Evolutionary conservation across 495 filamentous ascomycete species (phyloP).

Genomic region (Ascobolus immersus): DNA sequence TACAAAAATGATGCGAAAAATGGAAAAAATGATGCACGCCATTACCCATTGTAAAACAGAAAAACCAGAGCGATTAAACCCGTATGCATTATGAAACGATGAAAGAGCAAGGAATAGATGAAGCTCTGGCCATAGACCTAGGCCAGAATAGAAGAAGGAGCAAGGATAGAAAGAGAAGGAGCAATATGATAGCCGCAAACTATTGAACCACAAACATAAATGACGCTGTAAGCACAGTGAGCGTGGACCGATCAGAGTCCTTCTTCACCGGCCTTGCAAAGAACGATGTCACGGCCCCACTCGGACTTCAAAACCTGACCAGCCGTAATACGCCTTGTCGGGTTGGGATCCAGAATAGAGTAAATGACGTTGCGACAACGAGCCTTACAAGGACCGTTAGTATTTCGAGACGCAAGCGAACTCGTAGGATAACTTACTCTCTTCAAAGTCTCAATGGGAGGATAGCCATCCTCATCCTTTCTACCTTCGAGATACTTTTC

Average conservation of each 20-base stretch:
- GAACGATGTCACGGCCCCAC: conserved; percentile 88
- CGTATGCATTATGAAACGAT: not conserved
- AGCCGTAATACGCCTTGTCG: conserved; percentile 70
- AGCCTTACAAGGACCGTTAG: conserved; percentile 39
- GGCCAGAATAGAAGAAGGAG: not conserved
- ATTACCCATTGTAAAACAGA: not conserved
- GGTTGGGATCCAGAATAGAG: conserved; percentile 91
- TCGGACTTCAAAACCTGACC: conserved; percentile 93
- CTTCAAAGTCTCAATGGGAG: conserved; percentile 83
- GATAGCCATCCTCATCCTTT: conserved; percentile 80
- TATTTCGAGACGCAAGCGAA: conserved; percentile 3
- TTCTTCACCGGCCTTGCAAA: conserved; percentile 89
- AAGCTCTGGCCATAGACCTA: not conserved
- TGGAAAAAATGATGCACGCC: not conserved
- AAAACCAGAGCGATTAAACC: not conserved
- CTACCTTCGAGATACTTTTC: conserved; percentile 76
- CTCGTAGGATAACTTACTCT: conserved; percentile 39
- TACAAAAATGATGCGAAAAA: not conserved
- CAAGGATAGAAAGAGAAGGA: no score
- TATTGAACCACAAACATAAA: not conserved
- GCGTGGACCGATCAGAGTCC: conserved; percentile 23
- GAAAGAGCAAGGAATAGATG: not conserved
- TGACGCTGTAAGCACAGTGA: not conserved
- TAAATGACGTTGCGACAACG: conserved; percentile 98
- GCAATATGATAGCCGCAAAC: not conserved